Conservation (phyloP, 2,329 filamentous ascomycete genomes). For the Xenoacremonium recifei region DNA sequence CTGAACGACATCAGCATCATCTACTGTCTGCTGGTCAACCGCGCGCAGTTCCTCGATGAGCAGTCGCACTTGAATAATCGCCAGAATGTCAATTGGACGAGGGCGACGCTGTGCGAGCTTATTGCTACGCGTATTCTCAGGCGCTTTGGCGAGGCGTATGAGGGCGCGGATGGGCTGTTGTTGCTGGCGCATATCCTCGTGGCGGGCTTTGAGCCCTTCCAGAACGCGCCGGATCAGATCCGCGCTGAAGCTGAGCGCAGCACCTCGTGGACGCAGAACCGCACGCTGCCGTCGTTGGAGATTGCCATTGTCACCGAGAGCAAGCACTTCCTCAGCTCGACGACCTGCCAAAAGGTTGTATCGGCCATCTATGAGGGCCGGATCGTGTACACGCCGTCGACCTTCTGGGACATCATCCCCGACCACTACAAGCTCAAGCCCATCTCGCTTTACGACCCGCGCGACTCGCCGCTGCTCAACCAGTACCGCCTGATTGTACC, state of each 20-base stretch:
- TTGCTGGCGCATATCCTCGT: slow-evolving; percentile 77
- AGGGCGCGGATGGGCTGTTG: slow-evolving; percentile 67
- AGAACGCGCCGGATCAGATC: slow-evolving; percentile 72
- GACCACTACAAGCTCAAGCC: slow-evolving; percentile 84
- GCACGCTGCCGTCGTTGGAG: slow-evolving; percentile 74
- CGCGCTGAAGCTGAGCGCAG: slow-evolving; percentile 54
- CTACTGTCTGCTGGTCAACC: slow-evolving; percentile 81
- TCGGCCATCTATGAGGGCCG: slow-evolving; percentile 79
- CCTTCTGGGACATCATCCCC: slow-evolving; percentile 79
- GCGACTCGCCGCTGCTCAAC: slow-evolving; percentile 73
- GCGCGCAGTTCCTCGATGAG: slow-evolving; percentile 75
- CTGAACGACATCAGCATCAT: slow-evolving; percentile 78
- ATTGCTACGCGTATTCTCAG: slow-evolving; percentile 76
- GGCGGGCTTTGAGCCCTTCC: slow-evolving; percentile 81
- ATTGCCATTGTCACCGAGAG: slow-evolving; percentile 81
- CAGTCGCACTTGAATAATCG: slow-evolving; percentile 73
- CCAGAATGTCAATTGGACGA: slow-evolving; percentile 77
- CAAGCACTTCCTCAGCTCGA: slow-evolving; percentile 73
- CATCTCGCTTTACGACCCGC: slow-evolving; percentile 77
- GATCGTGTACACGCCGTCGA: slow-evolving; percentile 78
- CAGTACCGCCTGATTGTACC: slow-evolving; percentile 85
- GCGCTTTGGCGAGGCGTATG: slow-evolving; percentile 75
- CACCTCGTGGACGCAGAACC: slow-evolving; percentile 46
- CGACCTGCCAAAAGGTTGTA: slow-evolving; percentile 78
- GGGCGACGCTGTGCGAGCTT: slow-evolving; percentile 76